Conservation (phyloP, 2,329 filamentous ascomycete genomes). For the Pestalotiopsis sp. region DNA sequence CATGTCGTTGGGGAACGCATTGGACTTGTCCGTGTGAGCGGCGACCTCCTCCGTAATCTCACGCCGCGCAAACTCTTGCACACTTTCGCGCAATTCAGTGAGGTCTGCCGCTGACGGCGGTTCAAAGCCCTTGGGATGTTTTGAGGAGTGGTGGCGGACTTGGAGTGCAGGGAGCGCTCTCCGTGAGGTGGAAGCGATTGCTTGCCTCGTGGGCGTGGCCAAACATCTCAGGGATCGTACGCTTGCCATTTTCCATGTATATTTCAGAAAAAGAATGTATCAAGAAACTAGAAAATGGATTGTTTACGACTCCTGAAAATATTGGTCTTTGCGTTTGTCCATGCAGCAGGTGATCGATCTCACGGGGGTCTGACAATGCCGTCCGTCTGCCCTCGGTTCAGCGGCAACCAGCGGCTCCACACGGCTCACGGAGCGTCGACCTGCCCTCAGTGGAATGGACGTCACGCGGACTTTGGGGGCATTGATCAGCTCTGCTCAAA, state of each 20-base stretch:
- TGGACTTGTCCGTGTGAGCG: constrained; percentile 78
- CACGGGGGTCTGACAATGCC: constrained; percentile 1
- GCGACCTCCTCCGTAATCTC: constrained; percentile 87
- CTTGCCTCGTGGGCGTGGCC: constrained; percentile 31
- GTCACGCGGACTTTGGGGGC: constrained; percentile 17
- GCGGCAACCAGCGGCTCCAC: constrained; percentile 24
- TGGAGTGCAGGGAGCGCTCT: constrained; percentile 28
- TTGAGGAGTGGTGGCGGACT: constrained; percentile 57
- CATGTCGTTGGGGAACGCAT: constrained; percentile 88
- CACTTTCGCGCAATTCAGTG: constrained; percentile 77
- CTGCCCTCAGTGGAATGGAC: constrained; percentile 27
- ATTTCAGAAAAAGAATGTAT: constrained; percentile 4
- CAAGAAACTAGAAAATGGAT: neutral
- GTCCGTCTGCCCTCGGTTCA: constrained; percentile 5
- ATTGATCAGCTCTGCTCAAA: neutral
- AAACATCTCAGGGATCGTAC: constrained; percentile 40
- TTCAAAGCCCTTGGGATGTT: constrained; percentile 65
- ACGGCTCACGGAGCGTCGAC: neutral
- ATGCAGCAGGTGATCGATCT: neutral
- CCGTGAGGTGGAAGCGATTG: constrained; percentile 9
- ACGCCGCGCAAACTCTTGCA: constrained; percentile 86
- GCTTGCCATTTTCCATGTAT: constrained; percentile 38
- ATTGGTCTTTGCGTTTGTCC: neutral
- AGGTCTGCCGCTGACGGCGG: constrained; percentile 74
- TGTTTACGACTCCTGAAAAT: neutral